Evolutionary conservation across 768 basidiomycete species (phyloP), one percentile per base, ranked within the genome.

Genomic region (Symmetrospora coprosmae): DNA sequence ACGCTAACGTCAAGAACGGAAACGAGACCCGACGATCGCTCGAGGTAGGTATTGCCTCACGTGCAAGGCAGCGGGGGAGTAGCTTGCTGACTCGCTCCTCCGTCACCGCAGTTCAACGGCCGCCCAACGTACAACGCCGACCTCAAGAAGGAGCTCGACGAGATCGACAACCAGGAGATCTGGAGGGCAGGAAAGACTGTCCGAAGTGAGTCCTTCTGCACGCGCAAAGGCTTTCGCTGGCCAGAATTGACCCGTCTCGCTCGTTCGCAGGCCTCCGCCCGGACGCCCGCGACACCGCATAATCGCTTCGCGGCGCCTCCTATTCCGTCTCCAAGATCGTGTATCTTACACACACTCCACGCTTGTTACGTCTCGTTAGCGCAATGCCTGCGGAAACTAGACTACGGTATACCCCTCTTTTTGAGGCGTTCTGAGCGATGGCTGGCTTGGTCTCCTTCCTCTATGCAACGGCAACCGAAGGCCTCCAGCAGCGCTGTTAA

Each of bases 111-210:
- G 72, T 99, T 87, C 81, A 97, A 97, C 73, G 83, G 85, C 39
- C 83, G 89, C 53, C 72, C 79, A 64, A 92, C 90, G 1, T 99
- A 99, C 78, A 85, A 91, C 65, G 76, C 87, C 73, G 90, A 92
- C 70, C 83, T 97, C 64, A 83, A 83, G 65, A 84, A 81, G 77
- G 92, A 97, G 66, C 80, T 92, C 62, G 83, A 81, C 71, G 88
- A 86, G 74, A 97, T 99, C 70, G 83, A 97, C 76, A 82, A 88
- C 75, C 92, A 96, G 76, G 92, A 96, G 78, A 96, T 97, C 74
- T 97, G 92, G 92, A 78, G 88, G 63, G 91, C 92, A 65, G 90
- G 90, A 76, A 90, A 92, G 79, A 81, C 81, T 62, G 91, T 97
- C 52, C 84, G 91, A 23, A 39, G 45, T 47, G 21, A 35, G 49